phyloP scores from a whole-genome alignment of 75 land plant species.

The Pinus taeda region DNA sequence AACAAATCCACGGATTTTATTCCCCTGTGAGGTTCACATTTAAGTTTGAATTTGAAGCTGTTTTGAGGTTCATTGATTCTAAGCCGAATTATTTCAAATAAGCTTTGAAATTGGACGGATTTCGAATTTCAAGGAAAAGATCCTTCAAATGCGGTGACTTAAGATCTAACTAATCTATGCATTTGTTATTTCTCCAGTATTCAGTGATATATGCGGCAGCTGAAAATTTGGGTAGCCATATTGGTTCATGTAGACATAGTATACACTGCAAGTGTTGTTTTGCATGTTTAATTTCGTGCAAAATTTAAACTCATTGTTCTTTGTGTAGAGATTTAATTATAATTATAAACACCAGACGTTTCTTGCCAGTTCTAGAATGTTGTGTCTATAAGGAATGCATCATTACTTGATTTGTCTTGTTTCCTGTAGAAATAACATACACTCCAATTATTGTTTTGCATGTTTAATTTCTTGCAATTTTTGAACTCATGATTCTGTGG shows the following conservation, averaged over 20 bases:
- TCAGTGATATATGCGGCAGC: not conserved
- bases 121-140: too few species aligned
- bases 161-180: not conserved
- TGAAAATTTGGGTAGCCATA: not conserved
- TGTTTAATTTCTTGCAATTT: not conserved
- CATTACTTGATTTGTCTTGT: not conserved
- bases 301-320: not conserved
- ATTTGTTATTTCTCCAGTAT: not conserved
- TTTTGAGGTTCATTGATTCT: too few species aligned
- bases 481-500: not conserved
- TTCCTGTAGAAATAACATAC: not conserved
- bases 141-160: too few species aligned
- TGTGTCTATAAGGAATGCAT: not conserved
- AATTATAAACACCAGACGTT: not conserved
- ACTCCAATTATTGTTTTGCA: not conserved
- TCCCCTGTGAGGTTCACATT: too few species aligned
- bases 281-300: not conserved
- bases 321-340: not conserved
- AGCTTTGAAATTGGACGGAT: too few species aligned
- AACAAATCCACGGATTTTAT: too few species aligned
- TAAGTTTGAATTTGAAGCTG: too few species aligned
- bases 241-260: not conserved
- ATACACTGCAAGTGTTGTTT: not conserved
- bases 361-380: too few species aligned
- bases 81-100: too few species aligned